These are phyloP conservation scores for Pneumocystis canis DNA, from an alignment of 1,139 yeast genomes.

Conservation along the genomic window DNA sequence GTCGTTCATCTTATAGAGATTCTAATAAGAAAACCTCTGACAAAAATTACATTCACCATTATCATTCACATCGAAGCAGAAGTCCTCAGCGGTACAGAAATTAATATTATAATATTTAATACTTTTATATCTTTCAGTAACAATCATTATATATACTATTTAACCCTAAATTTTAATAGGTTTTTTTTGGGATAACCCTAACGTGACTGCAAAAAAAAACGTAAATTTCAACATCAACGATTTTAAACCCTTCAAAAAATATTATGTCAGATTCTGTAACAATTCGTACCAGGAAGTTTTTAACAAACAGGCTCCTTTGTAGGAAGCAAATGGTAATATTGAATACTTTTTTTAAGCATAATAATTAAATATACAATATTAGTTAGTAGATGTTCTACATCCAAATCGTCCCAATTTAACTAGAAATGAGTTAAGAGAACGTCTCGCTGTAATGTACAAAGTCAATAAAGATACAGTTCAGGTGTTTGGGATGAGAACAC, in stretches of 20 bases:
- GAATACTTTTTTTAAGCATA: background rate
- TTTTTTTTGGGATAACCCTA: background rate
- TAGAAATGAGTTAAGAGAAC: slow-evolving; percentile 98
- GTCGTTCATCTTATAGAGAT: background rate
- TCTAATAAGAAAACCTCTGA: background rate
- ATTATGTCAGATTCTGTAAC: slow-evolving; percentile 71
- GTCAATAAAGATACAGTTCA: slow-evolving; percentile 97
- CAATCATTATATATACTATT: background rate
- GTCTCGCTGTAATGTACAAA: slow-evolving; percentile 91
- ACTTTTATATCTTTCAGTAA: background rate
- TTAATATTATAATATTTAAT: background rate
- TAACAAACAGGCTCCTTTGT: slow-evolving; percentile 97
- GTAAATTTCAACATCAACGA: background rate
- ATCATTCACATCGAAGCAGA: background rate
- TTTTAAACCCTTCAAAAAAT: background rate
- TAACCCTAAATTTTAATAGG: background rate
- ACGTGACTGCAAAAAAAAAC: background rate
- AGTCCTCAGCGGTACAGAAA: background rate
- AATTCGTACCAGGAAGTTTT: slow-evolving; percentile 78
- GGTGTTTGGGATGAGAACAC: slow-evolving; percentile 98
- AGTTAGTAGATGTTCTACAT: slow-evolving; percentile 83
- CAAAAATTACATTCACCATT: background rate
- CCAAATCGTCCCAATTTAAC: slow-evolving; percentile 99
- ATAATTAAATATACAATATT: background rate
- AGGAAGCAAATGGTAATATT: slow-evolving; percentile 87